A percentile compares a stretch with the other conserved stretches of the same genome.
Evolutionary conservation across 371 early-diverging fungal genomes (phyloP).

Genomic region (Syncephalastrum monosporum): DNA sequence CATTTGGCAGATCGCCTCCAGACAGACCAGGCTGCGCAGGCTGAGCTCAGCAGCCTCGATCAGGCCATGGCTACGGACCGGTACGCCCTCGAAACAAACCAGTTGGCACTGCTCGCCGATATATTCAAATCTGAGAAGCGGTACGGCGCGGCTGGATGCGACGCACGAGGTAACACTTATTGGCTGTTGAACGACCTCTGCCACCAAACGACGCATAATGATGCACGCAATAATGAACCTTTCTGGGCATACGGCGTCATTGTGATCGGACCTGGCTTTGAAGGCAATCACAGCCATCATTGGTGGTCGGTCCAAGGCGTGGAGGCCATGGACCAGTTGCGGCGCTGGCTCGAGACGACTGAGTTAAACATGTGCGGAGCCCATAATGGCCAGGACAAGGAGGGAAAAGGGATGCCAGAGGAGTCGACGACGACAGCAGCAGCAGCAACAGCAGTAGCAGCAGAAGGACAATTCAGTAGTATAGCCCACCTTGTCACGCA

Average conservation of each 20-base stretch:
- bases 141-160: slow-evolving; percentile 17
- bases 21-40: slow-evolving; percentile 2
- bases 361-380: too few relatives aligned
- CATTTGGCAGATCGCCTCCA: slow-evolving; percentile 3
- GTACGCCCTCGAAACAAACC: slow-evolving; percentile 14
- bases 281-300: slow-evolving; percentile 2
- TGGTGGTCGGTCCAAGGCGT: slow-evolving; percentile 11
- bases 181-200: slow-evolving; percentile 40
- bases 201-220: slow-evolving; percentile 5
- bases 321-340: slow-evolving; percentile 5
- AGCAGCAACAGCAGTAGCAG: background rate
- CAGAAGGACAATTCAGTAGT: too few relatives aligned
- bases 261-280: slow-evolving; percentile 36
- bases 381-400: too few relatives aligned
- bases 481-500: background rate
- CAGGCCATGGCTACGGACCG: slow-evolving; percentile 4
- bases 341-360: slow-evolving; percentile 5
- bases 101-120: slow-evolving; percentile 13
- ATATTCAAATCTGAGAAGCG: slow-evolving; percentile 18
- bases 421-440: too few relatives aligned
- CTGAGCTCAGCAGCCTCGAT: too few relatives aligned
- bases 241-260: slow-evolving; percentile 39
- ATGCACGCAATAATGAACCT: slow-evolving; percentile 29
- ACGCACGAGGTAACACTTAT: slow-evolving; percentile 35
- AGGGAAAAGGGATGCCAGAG: too few relatives aligned